Base-by-base conservation (phyloP, 805 yeast genomes). In the Kuraishia hungarica region DNA sequence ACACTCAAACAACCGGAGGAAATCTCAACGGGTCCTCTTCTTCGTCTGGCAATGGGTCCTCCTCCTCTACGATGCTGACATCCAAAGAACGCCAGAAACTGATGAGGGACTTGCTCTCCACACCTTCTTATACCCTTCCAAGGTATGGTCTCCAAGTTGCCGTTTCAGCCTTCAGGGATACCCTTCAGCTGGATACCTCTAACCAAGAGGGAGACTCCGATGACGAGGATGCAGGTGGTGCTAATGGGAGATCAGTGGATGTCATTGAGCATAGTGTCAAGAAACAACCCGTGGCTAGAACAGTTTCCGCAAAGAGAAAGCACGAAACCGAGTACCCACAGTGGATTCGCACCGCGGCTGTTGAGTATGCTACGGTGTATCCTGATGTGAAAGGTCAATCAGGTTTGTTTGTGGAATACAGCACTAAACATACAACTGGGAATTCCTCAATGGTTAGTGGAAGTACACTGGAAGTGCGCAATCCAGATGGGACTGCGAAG, bases 91-190 rank as follows among this genome's bases (percentile, higher is more conserved):
- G 61, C 59, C 52, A 64, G 58, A 53, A 67, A 58, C 68, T 67
- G 51, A 49, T 29, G 20, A 60, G 51, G 50, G 60, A 54, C 54
- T 61, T 51, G 56, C 63, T 62, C 50, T 84, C 56, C 72, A 84
- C 17, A 68, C 75, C 57, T 56, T 83, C 23, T 58, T 79, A n/a
- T 72, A 78, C 72, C 1, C 62, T 87, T 4, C 94, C 94, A 0
- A 72, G 83, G 55, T 62, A 78, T 26, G 94, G 94, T 0, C 62
- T 87, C 0, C 86, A 79, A 53, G 78, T 91, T 0, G 70, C 86
- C 5, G 84, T 87, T 0, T 77, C 81, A 64, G 88, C 91, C 0
- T 67, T 77, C 15, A 72, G 77, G 54, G 76, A 77, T 51, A 70
- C 21, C 48, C 62, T 56, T 54, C 54, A 56, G 53, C 57, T 50